These are phyloP conservation scores for Neodidymelliopsis sp. DNA, from an alignment of 2,329 filamentous ascomycete species.

Conservation along the genomic window DNA sequence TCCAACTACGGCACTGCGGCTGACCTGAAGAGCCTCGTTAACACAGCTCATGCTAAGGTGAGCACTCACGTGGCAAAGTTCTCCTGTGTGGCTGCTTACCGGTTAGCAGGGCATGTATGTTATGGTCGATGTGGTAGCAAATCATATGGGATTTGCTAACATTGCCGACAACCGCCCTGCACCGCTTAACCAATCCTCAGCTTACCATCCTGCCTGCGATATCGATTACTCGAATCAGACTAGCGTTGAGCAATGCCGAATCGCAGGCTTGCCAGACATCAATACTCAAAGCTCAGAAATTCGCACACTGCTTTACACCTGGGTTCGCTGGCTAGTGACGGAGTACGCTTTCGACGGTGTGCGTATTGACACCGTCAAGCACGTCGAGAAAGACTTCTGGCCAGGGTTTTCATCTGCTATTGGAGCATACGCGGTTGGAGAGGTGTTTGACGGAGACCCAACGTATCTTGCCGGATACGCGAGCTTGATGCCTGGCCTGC, in stretches of 20 bases:
- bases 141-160: constrained; percentile 51
- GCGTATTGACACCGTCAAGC: constrained; percentile 68
- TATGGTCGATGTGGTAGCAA: constrained; percentile 62
- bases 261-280: constrained; percentile 41
- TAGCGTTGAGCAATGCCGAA: constrained; percentile 41
- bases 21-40: constrained; percentile 57
- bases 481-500: constrained; percentile 62
- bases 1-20: constrained; percentile 57
- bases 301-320: constrained; percentile 34
- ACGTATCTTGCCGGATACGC: constrained; percentile 62
- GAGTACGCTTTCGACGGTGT: constrained; percentile 59
- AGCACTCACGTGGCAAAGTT: constrained; percentile 10
- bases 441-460: constrained; percentile 65
- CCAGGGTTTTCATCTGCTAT: constrained; percentile 60
- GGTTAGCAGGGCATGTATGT: constrained; percentile 50
- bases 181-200: constrained; percentile 36
- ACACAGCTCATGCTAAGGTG: constrained; percentile 57
- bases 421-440: constrained; percentile 67
- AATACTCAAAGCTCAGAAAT: constrained; percentile 37
- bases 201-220: constrained; percentile 38
- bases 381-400: constrained; percentile 68
- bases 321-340: constrained; percentile 41
- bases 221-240: constrained; percentile 44
- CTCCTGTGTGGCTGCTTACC: constrained; percentile 5
- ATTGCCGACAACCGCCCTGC: constrained; percentile 38